phyloP scores from a whole-genome alignment of 805 yeast species.

The Lipomyces sp. region DNA sequence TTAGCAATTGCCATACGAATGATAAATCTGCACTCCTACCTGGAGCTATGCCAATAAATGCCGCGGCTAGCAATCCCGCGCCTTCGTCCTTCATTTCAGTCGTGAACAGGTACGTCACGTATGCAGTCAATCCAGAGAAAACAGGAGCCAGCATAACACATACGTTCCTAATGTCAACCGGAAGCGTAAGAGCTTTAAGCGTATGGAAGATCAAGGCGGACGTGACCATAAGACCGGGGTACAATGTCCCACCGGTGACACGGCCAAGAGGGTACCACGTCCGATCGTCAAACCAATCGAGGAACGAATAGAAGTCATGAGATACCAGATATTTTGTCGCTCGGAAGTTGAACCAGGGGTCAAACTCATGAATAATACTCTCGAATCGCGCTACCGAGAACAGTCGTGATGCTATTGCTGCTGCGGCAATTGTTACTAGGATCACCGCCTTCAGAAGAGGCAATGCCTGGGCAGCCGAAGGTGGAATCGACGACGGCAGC shows the following conservation, averaged over 20 bases:
- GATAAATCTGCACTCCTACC: constrained; percentile 51
- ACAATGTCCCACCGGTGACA: constrained; percentile 97
- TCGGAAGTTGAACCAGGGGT: constrained; percentile 92
- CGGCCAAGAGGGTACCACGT: constrained; percentile 99
- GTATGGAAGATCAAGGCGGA: constrained; percentile 86
- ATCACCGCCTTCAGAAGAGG: constrained; percentile 29
- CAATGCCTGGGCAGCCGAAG: constrained; percentile 20
- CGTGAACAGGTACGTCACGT: constrained; percentile 84
- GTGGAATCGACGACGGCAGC: constrained; percentile 9
- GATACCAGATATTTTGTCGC: constrained; percentile 91
- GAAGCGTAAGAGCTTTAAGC: constrained; percentile 68
- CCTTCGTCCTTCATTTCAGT: constrained; percentile 85
- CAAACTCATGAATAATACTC: constrained; percentile 93
- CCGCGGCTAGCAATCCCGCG: constrained; percentile 90
- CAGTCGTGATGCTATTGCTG: constrained; percentile 88
- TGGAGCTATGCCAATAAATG: constrained; percentile 96
- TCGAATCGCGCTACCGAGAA: constrained; percentile 97
- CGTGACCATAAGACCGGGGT: constrained; percentile 98
- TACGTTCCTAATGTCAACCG: constrained; percentile 91
- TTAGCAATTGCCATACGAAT: neutral
- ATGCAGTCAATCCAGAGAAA: constrained; percentile 89
- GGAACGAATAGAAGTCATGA: constrained; percentile 83
- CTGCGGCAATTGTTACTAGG: constrained; percentile 53
- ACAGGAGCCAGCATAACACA: constrained; percentile 98
- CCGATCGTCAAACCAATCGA: constrained; percentile 98